A percentile compares a stretch with the other conserved stretches of the same genome.
phyloP scores from a whole-genome alignment of 495 filamentous ascomycete genomes.

The Penicillium canariense region DNA sequence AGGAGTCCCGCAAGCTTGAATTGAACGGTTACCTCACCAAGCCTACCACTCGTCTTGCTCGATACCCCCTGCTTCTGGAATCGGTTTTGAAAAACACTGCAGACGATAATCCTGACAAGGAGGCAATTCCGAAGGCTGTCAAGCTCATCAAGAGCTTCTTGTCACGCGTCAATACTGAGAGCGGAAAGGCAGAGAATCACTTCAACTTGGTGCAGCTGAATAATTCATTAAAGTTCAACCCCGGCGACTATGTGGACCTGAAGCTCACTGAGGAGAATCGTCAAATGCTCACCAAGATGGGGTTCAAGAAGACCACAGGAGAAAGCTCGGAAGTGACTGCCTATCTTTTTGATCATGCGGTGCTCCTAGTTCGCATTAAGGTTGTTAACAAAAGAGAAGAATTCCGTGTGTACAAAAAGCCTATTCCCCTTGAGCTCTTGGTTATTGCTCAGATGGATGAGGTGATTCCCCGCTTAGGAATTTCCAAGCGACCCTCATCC shows the following conservation, averaged over 20 bases:
- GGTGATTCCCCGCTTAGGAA: conserved; percentile 75
- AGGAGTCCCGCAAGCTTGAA: conserved; percentile 95
- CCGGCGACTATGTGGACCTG: conserved; percentile 85
- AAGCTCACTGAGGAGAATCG: conserved; percentile 93
- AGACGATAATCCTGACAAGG: conserved; percentile 81
- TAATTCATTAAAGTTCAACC: conserved; percentile 80
- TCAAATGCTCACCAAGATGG: conserved; percentile 88
- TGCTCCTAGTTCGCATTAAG: conserved; percentile 86
- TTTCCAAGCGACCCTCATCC: conserved; percentile 83
- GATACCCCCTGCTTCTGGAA: conserved; percentile 93
- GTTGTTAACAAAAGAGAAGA: conserved; percentile 90
- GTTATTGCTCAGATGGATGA: conserved; percentile 97
- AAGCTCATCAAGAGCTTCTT: conserved; percentile 82
- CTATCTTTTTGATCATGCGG: conserved; percentile 94
- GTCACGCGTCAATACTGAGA: conserved; percentile 86
- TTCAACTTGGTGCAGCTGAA: conserved; percentile 94
- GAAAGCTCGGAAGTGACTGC: conserved; percentile 87
- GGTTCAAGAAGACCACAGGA: conserved; percentile 85
- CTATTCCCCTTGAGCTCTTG: conserved; percentile 91
- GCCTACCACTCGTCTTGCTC: conserved; percentile 90
- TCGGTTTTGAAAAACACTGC: conserved; percentile 85
- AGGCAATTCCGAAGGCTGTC: conserved; percentile 87
- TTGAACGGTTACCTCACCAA: conserved; percentile 98
- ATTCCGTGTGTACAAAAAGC: conserved; percentile 89
- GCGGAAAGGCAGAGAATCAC: conserved; percentile 95